Evolutionary conservation across 139 green algal species (phyloP), one percentile per base, ranked within the genome.

Genomic region (Parachlorella kessleri): DNA sequence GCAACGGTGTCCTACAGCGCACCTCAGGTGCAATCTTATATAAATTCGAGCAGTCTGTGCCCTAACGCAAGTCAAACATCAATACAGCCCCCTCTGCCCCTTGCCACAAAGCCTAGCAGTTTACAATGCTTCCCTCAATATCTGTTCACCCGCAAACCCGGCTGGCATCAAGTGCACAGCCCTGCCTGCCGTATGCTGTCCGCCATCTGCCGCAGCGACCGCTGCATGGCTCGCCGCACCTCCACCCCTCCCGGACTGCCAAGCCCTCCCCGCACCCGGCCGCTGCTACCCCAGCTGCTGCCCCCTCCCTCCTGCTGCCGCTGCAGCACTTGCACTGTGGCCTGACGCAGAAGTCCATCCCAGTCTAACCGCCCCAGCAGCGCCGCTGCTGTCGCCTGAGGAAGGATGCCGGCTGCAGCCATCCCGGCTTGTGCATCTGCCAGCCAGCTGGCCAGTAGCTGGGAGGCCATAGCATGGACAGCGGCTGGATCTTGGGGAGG

Each of bases 331-430:
- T 81, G 66, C 4, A 42, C 10, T 4, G 54, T 53, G 18, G 76
- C 76, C 32, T 65, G 54, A 37, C 39, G 53, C 76, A 82, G 30
- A 3, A 64, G 30, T 0, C 39, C 65, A 37, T 66, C 36, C 76
- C 76, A 82, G 30, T 82, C 76, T 67, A 68, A 76, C n/a, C 36
- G 54, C 5, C 24, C 41, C 24, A 67, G 24, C 70, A 83, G 32
- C 3, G 69, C 55, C 37, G 39, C 59, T 28, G 37, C 36, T 2
- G 32, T 32, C 18, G n/a, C 55, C 24, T 39, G 38, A 6, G 30
- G 3, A 2, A 83, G 21, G 1, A 64, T 18, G 24, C 77, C 70
- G 9, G 54, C 36, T 24, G 7, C 33, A 2, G 32, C 28, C 38
- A 83, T 6, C 0, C 26, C n/a, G 18, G 30, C 6, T 6, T 30